phyloP scores from a whole-genome alignment of 2,329 filamentous ascomycete species.

The Pseudocercospora fijiensis region DNA sequence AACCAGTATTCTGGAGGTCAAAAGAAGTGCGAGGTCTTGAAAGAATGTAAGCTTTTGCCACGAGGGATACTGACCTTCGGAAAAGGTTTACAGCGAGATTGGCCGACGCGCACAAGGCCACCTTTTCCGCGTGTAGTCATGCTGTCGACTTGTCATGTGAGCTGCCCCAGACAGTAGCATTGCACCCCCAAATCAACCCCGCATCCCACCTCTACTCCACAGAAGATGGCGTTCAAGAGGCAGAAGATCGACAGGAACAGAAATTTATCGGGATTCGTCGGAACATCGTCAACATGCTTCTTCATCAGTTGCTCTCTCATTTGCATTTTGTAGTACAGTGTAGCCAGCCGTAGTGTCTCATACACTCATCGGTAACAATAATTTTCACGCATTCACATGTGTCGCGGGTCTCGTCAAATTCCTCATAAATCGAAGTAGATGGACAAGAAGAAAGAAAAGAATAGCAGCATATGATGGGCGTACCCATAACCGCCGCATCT shows the following conservation, averaged over 20 bases:
- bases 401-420: neutral
- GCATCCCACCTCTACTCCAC: constrained; percentile 7
- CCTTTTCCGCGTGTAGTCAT: neutral
- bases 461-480: neutral
- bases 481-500: neutral
- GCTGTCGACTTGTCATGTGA: neutral
- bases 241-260: constrained; percentile 7
- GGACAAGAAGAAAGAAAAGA: neutral
- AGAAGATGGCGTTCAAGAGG: neutral
- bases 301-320: constrained; percentile 9
- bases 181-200: constrained; percentile 15
- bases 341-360: constrained; percentile 8
- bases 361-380: constrained; percentile 10
- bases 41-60: neutral
- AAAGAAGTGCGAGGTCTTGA: neutral
- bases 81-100: neutral
- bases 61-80: neutral
- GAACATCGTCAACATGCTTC: neutral
- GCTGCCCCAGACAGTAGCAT: constrained; percentile 4
- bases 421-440: constrained; percentile 1
- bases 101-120: neutral
- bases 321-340: constrained; percentile 11
- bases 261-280: neutral
- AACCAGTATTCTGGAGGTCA: too few species aligned
- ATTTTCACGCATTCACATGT: neutral